Conservation (phyloP, 2,329 filamentous ascomycete genomes). For the Penicillium sp. region DNA sequence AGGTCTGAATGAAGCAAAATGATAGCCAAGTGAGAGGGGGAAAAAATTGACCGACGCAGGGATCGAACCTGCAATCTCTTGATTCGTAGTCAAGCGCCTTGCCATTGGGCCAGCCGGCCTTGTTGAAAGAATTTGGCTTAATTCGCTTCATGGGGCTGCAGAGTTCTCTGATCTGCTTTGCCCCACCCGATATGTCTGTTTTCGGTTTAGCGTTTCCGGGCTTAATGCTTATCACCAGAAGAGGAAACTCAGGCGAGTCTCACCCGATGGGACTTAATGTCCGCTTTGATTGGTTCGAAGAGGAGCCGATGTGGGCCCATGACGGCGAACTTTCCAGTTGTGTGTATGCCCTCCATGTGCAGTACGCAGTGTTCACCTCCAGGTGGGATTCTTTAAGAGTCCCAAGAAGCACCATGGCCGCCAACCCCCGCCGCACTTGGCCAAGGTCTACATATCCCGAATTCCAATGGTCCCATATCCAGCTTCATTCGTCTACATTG, state of each 20-base stretch:
- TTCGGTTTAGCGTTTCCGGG: background rate
- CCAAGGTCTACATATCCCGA: no score
- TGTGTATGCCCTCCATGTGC: no score
- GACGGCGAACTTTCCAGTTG: no score
- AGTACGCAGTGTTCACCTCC: no score
- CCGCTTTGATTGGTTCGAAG: no score
- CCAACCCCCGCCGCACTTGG: no score
- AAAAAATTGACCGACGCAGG: slow-evolving; percentile 38
- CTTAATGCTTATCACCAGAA: background rate
- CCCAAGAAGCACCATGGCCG: no score
- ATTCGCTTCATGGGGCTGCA: background rate
- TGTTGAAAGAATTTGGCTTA: background rate
- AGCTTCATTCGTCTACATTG: no score
- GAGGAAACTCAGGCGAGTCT: background rate
- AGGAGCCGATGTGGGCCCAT: no score
- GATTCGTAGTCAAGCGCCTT: slow-evolving; percentile 53
- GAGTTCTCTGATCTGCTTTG: background rate
- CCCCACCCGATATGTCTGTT: background rate
- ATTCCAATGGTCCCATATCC: no score
- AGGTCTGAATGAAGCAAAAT: background rate
- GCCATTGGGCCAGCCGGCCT: slow-evolving; percentile 46
- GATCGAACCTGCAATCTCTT: slow-evolving; percentile 51
- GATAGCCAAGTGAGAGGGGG: background rate
- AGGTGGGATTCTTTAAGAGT: no score
- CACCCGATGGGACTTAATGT: no score